These are phyloP conservation scores for Tausonia pullulans DNA, from an alignment of 1,284 basidiomycete species.

Conservation along the genomic window DNA sequence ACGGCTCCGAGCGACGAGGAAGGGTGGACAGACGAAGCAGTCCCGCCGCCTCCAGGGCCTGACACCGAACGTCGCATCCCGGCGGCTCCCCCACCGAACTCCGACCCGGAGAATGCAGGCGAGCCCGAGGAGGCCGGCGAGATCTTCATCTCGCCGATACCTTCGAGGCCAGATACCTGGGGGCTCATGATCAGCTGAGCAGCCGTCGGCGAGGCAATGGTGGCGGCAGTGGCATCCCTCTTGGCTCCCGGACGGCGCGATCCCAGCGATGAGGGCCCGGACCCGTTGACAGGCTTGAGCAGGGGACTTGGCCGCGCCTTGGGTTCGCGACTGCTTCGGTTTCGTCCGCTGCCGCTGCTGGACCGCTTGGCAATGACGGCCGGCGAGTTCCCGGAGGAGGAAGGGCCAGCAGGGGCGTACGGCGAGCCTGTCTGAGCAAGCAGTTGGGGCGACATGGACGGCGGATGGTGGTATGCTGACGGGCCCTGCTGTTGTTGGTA, in stretches of 20 bases:
- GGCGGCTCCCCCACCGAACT: too few species aligned
- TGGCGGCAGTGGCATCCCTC: background rate
- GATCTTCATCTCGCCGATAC: conserved; percentile 5
- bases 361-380: too few species aligned
- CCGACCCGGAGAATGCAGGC: too few species aligned
- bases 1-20: too few species aligned
- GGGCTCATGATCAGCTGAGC: conserved; percentile 2
- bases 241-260: background rate
- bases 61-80: too few species aligned
- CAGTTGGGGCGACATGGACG: conserved; percentile 14
- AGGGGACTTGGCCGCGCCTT: conserved; percentile 5
- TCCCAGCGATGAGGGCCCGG: background rate
- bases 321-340: background rate
- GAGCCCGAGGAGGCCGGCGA: background rate
- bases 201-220: background rate
- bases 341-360: background rate
- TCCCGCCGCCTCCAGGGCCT: too few species aligned
- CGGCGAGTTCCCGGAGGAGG: background rate
- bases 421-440: conserved; percentile 5
- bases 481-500: conserved; percentile 26
- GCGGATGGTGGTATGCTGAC: conserved; percentile 17
- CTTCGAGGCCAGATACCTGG: background rate
- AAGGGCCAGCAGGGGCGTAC: too few species aligned
- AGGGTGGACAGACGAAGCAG: too few species aligned
- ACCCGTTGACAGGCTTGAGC: conserved; percentile 7